A percentile compares a stretch with the other conserved stretches of the same genome.
Conservation (phyloP, 1,284 basidiomycete genomes). For the Rhodotorula mucilaginosa region DNA sequence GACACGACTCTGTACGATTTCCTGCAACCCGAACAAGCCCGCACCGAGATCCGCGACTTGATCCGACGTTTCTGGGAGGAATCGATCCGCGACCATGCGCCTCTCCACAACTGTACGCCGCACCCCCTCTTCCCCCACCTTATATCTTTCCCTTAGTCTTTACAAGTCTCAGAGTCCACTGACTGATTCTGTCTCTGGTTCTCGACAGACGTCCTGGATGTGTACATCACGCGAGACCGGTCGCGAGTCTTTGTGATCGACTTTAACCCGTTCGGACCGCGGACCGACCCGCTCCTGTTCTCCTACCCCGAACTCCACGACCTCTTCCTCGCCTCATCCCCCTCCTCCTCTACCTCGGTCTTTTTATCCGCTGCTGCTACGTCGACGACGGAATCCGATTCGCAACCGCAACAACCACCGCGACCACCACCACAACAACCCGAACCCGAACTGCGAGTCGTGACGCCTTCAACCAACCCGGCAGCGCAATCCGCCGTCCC, state of each 20-base stretch:
- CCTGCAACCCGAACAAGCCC: conserved; percentile 63
- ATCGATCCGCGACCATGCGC: conserved; percentile 63
- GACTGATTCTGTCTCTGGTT: too few relatives aligned
- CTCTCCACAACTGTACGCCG: conserved; percentile 64
- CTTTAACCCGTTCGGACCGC: conserved; percentile 80
- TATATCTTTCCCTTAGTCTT: background rate
- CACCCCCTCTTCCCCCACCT: background rate
- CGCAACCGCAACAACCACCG: too few relatives aligned
- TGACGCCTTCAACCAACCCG: conserved; percentile 58
- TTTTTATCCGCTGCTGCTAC: background rate
- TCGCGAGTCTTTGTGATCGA: conserved; percentile 75
- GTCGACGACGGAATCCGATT: background rate
- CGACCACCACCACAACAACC: too few relatives aligned
- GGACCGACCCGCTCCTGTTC: conserved; percentile 84
- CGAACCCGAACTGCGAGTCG: conserved; percentile 63
- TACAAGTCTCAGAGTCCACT: background rate
- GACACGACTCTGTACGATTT: conserved; percentile 88
- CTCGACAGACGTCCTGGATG: conserved; percentile 72
- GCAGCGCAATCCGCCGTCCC: conserved; percentile 69
- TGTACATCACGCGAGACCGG: conserved; percentile 78
- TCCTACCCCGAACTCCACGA: conserved; percentile 70
- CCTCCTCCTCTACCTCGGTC: conserved; percentile 46
- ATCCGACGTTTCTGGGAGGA: conserved; percentile 66
- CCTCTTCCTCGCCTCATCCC: conserved; percentile 47
- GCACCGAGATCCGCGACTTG: conserved; percentile 57